Conservation (phyloP, 208 protist genomes). For the Novymonas esmeraldas region DNA sequence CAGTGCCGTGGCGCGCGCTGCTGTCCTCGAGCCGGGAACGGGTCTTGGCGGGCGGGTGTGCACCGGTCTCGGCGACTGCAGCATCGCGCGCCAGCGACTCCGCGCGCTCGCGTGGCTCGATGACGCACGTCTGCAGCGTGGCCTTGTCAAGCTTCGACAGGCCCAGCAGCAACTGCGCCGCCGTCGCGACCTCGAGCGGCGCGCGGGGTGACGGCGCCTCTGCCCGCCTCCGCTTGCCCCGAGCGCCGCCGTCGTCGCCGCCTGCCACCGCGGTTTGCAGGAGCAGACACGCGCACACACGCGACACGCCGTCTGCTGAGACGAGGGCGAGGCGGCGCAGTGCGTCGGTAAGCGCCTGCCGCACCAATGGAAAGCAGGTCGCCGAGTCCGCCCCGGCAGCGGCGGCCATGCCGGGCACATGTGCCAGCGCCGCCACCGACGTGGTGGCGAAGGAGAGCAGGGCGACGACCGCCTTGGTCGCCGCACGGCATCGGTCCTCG, state of each 20-base stretch:
- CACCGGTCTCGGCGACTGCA: background rate
- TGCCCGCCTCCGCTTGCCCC: constrained; percentile 1
- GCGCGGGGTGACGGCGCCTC: background rate
- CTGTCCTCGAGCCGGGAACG: constrained; percentile 24
- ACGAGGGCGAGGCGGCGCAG: constrained; percentile 13
- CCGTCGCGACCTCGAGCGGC: constrained; percentile 2
- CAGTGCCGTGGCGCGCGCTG: background rate
- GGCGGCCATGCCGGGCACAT: background rate
- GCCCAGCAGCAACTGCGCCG: constrained; percentile 17
- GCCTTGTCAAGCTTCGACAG: constrained; percentile 16
- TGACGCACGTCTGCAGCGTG: constrained; percentile 18
- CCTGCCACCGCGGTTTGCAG: background rate
- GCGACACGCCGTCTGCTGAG: constrained; percentile 17
- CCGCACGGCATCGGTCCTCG: constrained; percentile 27
- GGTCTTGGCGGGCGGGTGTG: constrained; percentile 13
- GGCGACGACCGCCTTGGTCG: constrained; percentile 34
- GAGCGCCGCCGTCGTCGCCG: background rate
- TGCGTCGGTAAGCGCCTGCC: constrained; percentile 3
- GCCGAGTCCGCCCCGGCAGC: constrained; percentile 9
- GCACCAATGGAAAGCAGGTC: constrained; percentile 21
- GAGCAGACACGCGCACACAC: constrained; percentile 21
- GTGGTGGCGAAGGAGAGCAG: constrained; percentile 31
- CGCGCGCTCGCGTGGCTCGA: constrained; percentile 15
- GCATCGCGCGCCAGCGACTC: constrained; percentile 22
- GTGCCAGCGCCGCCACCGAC: constrained; percentile 5